phyloP scores from a whole-genome alignment of 139 green algal genomes.

The Deuterostichococcus epilithicus region DNA sequence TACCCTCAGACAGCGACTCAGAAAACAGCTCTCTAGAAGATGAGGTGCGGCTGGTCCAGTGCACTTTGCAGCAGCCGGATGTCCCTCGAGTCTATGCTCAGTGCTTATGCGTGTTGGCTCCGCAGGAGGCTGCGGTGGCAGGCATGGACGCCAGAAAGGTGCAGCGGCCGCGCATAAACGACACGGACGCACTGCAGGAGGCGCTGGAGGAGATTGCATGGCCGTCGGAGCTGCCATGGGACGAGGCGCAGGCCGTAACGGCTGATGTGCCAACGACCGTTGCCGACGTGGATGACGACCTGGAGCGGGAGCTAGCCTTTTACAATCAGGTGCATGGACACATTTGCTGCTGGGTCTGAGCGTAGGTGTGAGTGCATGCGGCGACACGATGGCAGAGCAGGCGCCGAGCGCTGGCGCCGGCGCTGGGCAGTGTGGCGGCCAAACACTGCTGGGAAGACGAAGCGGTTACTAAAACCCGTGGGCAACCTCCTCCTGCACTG shows the following conservation, averaged over 20 bases:
- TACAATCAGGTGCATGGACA: constrained; percentile 76
- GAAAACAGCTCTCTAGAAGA: constrained; percentile 24
- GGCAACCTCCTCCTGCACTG: too few species aligned
- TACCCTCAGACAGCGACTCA: neutral
- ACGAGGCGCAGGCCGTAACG: constrained; percentile 45
- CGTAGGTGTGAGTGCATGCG: too few species aligned
- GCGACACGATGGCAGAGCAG: too few species aligned
- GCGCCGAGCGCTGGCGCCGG: too few species aligned
- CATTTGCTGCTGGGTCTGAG: too few species aligned
- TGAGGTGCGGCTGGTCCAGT: constrained; percentile 22
- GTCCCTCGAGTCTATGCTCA: neutral
- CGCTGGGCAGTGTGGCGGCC: too few species aligned
- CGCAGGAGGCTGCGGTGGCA: constrained; percentile 1
- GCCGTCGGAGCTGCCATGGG: constrained; percentile 59
- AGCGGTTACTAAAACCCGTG: too few species aligned
- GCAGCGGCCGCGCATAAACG: constrained; percentile 62
- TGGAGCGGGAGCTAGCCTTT: constrained; percentile 86
- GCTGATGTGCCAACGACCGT: constrained; percentile 22
- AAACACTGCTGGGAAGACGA: too few species aligned
- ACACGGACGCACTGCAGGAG: constrained; percentile 78
- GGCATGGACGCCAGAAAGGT: constrained; percentile 6
- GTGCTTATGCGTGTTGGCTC: neutral
- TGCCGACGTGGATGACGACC: constrained; percentile 80
- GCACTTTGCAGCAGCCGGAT: constrained; percentile 9
- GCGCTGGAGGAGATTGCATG: constrained; percentile 91